Base-by-base conservation (phyloP, 257 asterid genomes). In the Salvia miltiorrhiza region DNA sequence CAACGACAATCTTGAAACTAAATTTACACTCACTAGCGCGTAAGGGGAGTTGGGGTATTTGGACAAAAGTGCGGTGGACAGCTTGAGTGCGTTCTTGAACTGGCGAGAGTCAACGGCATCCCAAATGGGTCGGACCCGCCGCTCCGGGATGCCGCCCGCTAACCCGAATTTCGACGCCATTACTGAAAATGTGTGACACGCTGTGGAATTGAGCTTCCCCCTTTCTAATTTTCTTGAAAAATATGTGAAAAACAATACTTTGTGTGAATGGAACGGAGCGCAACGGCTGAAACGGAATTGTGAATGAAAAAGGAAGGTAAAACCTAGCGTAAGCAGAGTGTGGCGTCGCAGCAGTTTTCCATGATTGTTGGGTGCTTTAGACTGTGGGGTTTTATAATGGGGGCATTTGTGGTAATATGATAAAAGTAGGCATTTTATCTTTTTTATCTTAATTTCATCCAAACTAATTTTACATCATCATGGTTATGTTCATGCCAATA, bases 51-150 rank as follows among this genome's bases (percentile, higher is more conserved):
- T 87, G 3, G 98, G 96, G 76, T 78, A 80, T 80, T 91, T 94
- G 75, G 97, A 69, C 11, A 94, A 86, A 72, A 94, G 89, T 17
- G 85, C 57, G 11, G 87, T 73, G 62, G 89, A 81, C 48, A 78
- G 96, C 85, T 91, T 94, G 77, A 94, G 89, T 20, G 98, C 97
- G 71, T 79, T 87, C 81, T 87, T 94, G 88, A 81, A 91, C 88
- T 89, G 97, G 69, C 98, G 98, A 61, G 97, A 85, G 68, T 91
- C 96, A 63, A 94, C 82, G 76, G 97, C 95, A 63, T 94, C 99
- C 97, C 97, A 87, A 56, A 94, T 82, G 66, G 96, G 95, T 63
- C 95, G 95, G 74, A 89, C 95, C 68, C 96, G 81, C 28, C 97
- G 92, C 88, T 91, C 99, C 82, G 97, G 96, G 39, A 91, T 81